These are phyloP conservation scores for Moniliella sp. DNA, from an alignment of 1,284 basidiomycete species.

Conservation along the genomic window DNA sequence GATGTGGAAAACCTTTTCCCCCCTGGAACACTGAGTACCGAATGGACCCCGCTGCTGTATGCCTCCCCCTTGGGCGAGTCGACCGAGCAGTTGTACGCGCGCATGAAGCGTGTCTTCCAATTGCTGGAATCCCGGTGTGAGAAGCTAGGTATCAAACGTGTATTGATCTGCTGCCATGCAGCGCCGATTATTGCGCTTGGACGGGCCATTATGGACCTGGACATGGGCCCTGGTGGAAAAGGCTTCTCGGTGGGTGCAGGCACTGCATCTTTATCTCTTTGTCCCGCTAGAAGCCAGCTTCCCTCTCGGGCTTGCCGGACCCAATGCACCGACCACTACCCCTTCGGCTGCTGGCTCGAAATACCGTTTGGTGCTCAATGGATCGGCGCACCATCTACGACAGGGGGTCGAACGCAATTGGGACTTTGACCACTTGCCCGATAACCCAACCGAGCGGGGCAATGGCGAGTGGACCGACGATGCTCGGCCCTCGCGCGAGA, in stretches of 20 bases:
- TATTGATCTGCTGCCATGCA: slow-evolving; percentile 56
- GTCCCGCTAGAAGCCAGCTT: slow-evolving; percentile 3
- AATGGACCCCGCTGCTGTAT: slow-evolving; percentile 43
- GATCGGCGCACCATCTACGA: slow-evolving; percentile 20
- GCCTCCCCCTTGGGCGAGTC: slow-evolving; percentile 53
- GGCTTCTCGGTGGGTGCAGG: slow-evolving; percentile 12
- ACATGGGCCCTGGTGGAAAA: slow-evolving; percentile 27
- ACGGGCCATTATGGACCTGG: slow-evolving; percentile 43
- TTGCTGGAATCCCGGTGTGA: slow-evolving; percentile 14
- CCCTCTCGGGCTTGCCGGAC: too few relatives aligned
- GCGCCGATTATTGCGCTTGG: slow-evolving; percentile 54
- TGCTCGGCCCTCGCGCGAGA: not conserved
- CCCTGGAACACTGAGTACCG: slow-evolving; percentile 43
- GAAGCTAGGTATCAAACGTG: slow-evolving; percentile 36
- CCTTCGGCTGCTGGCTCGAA: too few relatives aligned
- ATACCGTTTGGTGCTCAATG: slow-evolving; percentile 9
- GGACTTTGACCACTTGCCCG: slow-evolving; percentile 38
- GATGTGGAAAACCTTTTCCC: slow-evolving; percentile 50
- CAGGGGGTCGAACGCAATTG: slow-evolving; percentile 50
- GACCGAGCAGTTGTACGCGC: slow-evolving; percentile 45
- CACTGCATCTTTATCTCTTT: slow-evolving; percentile 21
- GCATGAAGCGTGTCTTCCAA: slow-evolving; percentile 41
- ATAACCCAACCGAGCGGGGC: slow-evolving; percentile 9
- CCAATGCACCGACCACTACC: too few relatives aligned
- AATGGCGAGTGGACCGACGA: slow-evolving; percentile 1